Evolutionary conservation across 2,329 filamentous ascomycete species (phyloP).

Genomic region (Neopestalotiopsis sp.): DNA sequence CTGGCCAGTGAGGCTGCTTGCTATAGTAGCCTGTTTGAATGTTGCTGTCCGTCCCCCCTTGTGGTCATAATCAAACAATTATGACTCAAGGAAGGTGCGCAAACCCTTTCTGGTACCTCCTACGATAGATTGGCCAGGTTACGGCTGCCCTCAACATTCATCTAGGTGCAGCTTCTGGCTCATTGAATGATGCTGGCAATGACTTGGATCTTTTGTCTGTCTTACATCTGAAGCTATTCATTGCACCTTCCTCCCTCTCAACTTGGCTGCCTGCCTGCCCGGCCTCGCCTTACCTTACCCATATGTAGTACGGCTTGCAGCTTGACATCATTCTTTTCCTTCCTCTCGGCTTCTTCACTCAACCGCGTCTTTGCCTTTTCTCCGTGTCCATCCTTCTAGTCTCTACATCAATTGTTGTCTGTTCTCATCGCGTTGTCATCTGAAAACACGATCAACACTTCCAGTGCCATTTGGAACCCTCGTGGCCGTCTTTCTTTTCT

Average conservation of each 20-base stretch:
- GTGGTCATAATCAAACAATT: background rate
- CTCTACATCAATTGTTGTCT: background rate
- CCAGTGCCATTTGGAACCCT: background rate
- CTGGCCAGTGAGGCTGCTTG: background rate
- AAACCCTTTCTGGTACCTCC: background rate
- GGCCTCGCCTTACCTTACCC: background rate
- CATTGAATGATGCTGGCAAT: background rate
- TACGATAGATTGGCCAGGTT: background rate
- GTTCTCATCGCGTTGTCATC: background rate
- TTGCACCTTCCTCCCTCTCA: background rate
- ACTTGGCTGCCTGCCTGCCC: background rate
- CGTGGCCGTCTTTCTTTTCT: background rate
- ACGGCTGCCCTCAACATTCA: background rate
- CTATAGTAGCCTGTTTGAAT: background rate
- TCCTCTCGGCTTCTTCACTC: background rate
- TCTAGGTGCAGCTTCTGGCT: background rate
- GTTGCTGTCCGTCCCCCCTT: background rate
- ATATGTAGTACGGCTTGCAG: background rate
- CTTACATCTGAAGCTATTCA: background rate
- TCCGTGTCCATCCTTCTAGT: background rate
- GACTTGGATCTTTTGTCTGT: background rate
- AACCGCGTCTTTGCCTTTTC: background rate
- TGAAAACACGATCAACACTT: background rate
- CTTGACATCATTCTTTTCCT: background rate
- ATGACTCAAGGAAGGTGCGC: background rate